phyloP scores from a whole-genome alignment of 2,329 filamentous ascomycete genomes.

The Pyrenochaeta sp. region DNA sequence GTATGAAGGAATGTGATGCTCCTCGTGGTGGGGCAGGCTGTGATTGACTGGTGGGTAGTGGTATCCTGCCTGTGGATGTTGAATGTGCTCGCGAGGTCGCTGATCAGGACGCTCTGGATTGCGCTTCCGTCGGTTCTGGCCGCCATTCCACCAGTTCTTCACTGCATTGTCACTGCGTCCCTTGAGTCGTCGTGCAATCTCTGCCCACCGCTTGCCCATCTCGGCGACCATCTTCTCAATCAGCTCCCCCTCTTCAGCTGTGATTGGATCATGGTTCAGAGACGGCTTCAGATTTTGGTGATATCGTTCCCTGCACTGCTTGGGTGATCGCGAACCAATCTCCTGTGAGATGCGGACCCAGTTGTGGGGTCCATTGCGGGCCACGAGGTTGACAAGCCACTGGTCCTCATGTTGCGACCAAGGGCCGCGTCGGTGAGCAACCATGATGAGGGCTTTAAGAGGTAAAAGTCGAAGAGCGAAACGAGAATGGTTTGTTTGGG shows the following conservation, averaged over 20 bases:
- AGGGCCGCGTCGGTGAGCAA: slow-evolving; percentile 75
- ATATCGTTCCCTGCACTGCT: slow-evolving; percentile 94
- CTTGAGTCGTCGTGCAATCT: slow-evolving; percentile 82
- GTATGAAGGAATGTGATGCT: slow-evolving; percentile 37
- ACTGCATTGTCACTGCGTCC: slow-evolving; percentile 94
- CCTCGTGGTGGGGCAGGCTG: slow-evolving; percentile 33
- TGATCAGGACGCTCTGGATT: slow-evolving; percentile 46
- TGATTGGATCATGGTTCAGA: slow-evolving; percentile 79
- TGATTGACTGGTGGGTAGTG: slow-evolving; percentile 37
- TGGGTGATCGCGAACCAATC: slow-evolving; percentile 81
- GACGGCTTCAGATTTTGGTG: slow-evolving; percentile 93
- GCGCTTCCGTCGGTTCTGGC: slow-evolving; percentile 77
- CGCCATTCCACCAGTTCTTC: slow-evolving; percentile 98
- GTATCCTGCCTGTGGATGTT: slow-evolving; percentile 43
- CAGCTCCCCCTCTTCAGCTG: slow-evolving; percentile 74
- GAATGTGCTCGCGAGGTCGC: slow-evolving; percentile 35
- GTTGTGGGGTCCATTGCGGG: slow-evolving; percentile 77
- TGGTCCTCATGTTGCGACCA: slow-evolving; percentile 83
- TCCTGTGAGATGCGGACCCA: slow-evolving; percentile 87
- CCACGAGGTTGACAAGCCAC: slow-evolving; percentile 74
- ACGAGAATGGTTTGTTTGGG: background rate
- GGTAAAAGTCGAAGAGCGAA: background rate
- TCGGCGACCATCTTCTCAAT: slow-evolving; percentile 81
- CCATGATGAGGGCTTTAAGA: slow-evolving; percentile 46
- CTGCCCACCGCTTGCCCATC: slow-evolving; percentile 89